Base-by-base conservation (phyloP, 352 stramenopile genomes). In the Globisporangium okanoganense region DNA sequence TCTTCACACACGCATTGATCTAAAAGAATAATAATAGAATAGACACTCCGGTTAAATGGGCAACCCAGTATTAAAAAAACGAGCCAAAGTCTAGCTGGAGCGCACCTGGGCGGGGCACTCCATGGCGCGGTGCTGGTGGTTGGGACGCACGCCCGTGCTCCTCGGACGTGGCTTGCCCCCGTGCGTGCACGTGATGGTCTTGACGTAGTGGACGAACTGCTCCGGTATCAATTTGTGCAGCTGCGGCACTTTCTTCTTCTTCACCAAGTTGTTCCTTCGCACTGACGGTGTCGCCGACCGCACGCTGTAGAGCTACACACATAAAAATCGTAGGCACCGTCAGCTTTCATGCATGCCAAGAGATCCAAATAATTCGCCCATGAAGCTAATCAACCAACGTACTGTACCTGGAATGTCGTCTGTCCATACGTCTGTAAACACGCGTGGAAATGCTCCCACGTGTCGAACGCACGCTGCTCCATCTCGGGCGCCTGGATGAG, bases 1-100 rank as follows among this genome's bases (percentile, higher is more conserved):
- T 64, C 50, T 78, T 67, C 27, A 78, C 71, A 50, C 71, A 78
- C 27, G 71, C 71, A 53, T 78, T 78, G 55, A 78, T 75, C 67
- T 75, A 40, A 45, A 16, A 35, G 1, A 24, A 6, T 14, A n/a
- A 43, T 14, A 25, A 56, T 1, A 22, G 3, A 10, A 31, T 3
- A n/a, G n/a, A n/a, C n/a, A n/a, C n/a, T n/a, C n/a, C 56, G 45
- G 27, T 25, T 51, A 47, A 41, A 24, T 35, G 3, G 35, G 25
- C 40, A 33, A 44, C 3, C 8, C 25, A 53, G 3, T 4, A 44
- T 24, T 48, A 14, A 3, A 13, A 6, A 22, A 7, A 9, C 24
- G 18, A 36, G 8, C 10, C 47, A 52, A 24, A 38, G 16, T 3
- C 24, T 22, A 38, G 6, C n/a, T n/a, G n/a, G 24, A 43, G 8